Percentiles rank a stretch among this genome's conserved stretches.
phyloP scores from a whole-genome alignment of 1,284 basidiomycete species.

The Malassezia slooffiae region DNA sequence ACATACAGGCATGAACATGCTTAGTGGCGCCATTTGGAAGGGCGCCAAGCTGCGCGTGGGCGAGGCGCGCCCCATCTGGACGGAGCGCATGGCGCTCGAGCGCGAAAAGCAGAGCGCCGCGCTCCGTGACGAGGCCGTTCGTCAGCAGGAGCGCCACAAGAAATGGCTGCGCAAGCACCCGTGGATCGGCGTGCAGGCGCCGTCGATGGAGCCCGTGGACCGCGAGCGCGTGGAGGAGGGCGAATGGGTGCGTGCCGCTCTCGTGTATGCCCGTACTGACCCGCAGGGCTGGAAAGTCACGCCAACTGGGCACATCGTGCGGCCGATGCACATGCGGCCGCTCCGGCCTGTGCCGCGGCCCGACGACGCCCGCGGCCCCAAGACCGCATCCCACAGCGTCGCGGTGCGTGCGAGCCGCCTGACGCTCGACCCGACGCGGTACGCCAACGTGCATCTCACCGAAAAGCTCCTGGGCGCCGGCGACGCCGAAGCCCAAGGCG shows the following conservation, averaged over 20 bases:
- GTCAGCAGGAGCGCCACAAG: slow-evolving; percentile 7
- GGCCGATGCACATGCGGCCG: slow-evolving; percentile 38
- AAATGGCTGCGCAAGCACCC: slow-evolving; percentile 20
- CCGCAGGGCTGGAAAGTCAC: slow-evolving; percentile 44
- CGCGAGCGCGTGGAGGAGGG: slow-evolving; percentile 21
- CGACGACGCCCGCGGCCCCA: slow-evolving; percentile 3
- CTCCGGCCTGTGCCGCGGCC: slow-evolving; percentile 26
- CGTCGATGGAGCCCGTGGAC: slow-evolving; percentile 22
- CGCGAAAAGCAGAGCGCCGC: slow-evolving; percentile 4
- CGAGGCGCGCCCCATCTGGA: slow-evolving; percentile 27
- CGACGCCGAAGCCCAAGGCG: slow-evolving; percentile 18
- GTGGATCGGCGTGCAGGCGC: slow-evolving; percentile 23
- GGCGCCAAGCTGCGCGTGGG: slow-evolving; percentile 35
- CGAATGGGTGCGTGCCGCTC: too few species aligned
- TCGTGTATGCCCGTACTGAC: too few species aligned
- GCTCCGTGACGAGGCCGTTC: too few species aligned
- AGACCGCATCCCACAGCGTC: slow-evolving; percentile 7
- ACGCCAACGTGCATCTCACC: slow-evolving; percentile 31
- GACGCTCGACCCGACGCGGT: slow-evolving; percentile 40
- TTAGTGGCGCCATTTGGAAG: slow-evolving; percentile 40
- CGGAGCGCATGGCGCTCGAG: slow-evolving; percentile 5
- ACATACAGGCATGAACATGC: slow-evolving; percentile 24
- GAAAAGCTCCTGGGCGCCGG: slow-evolving; percentile 23
- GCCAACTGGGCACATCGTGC: slow-evolving; percentile 33
- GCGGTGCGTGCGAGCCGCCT: slow-evolving; percentile 22